Percentiles rank a stretch among this genome's conserved stretches.
phyloP scores from a whole-genome alignment of 192 early-diverging fungal genomes.

The Backusella tarrabulga region DNA sequence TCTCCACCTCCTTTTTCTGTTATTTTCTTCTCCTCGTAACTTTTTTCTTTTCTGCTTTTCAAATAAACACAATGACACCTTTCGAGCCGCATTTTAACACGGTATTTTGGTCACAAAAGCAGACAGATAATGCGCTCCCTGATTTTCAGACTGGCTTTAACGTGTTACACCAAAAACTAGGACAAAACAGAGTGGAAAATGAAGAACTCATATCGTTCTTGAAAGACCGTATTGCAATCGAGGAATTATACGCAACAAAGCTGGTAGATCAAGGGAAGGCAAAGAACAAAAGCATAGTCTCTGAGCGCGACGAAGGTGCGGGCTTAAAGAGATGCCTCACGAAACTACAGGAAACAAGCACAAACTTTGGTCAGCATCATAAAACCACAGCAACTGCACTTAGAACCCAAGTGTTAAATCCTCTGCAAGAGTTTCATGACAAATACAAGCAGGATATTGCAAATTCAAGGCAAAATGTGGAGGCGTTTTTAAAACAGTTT shows the following conservation, averaged over 20 bases:
- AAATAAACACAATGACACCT: background rate
- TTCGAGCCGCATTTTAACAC: slow-evolving; percentile 30
- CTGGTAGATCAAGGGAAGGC: slow-evolving; percentile 29
- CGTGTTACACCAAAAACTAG: slow-evolving; percentile 50
- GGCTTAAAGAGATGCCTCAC: slow-evolving; percentile 46
- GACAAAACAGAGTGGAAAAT: slow-evolving; percentile 52
- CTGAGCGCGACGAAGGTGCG: slow-evolving; percentile 48
- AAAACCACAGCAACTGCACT: slow-evolving; percentile 40
- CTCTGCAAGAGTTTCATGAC: slow-evolving; percentile 43
- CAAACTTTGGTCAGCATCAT: slow-evolving; percentile 44
- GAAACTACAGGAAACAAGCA: slow-evolving; percentile 44
- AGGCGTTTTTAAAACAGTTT: slow-evolving; percentile 46
- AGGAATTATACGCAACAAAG: slow-evolving; percentile 42
- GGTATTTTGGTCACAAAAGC: slow-evolving; percentile 36
- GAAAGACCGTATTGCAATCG: slow-evolving; percentile 47
- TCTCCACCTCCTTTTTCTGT: background rate
- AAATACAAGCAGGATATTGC: slow-evolving; percentile 35
- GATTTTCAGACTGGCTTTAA: slow-evolving; percentile 48
- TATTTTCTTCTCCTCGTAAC: background rate
- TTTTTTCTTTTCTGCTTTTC: background rate
- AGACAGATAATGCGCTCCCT: slow-evolving; percentile 9
- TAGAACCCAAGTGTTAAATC: slow-evolving; percentile 43
- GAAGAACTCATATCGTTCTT: slow-evolving; percentile 54
- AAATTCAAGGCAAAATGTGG: slow-evolving; percentile 43
- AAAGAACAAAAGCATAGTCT: slow-evolving; percentile 36